These are phyloP conservation scores for Stemphylium lycopersici DNA, from an alignment of 2,329 filamentous ascomycete species.

Conservation along the genomic window DNA sequence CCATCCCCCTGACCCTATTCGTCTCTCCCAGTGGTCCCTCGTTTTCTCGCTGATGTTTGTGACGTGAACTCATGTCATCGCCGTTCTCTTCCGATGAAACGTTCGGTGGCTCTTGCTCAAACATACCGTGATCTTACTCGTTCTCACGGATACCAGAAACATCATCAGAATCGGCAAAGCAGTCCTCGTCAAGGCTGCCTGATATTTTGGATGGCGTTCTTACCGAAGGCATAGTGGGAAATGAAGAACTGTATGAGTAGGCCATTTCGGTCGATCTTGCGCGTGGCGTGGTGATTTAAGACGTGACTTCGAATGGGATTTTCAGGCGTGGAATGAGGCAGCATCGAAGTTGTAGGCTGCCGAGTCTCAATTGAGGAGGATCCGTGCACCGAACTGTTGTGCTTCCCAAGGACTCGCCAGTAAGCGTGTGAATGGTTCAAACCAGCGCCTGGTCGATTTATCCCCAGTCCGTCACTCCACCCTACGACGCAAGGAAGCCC, in stretches of 20 bases:
- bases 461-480: not conserved
- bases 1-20: not conserved
- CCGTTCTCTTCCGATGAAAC: not conserved
- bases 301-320: not conserved
- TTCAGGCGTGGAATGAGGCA: not conserved
- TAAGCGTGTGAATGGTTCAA: not conserved
- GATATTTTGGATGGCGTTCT: not conserved
- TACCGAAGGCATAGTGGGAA: constrained; percentile 6
- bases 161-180: constrained; percentile 5
- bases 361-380: not conserved
- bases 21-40: not conserved
- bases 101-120: not conserved
- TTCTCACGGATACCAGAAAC: not conserved
- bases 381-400: not conserved
- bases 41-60: no score
- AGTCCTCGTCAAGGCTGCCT: not conserved
- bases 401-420: not conserved
- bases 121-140: not conserved
- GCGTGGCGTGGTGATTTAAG: not conserved
- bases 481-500: no score
- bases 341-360: not conserved
- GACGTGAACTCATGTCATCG: not conserved
- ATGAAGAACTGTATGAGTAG: constrained; percentile 4
- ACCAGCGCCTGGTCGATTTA: not conserved
- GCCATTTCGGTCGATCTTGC: not conserved